Evolutionary conservation across 139 green algal species (phyloP).

Genomic region (Parachlorella kessleri): DNA sequence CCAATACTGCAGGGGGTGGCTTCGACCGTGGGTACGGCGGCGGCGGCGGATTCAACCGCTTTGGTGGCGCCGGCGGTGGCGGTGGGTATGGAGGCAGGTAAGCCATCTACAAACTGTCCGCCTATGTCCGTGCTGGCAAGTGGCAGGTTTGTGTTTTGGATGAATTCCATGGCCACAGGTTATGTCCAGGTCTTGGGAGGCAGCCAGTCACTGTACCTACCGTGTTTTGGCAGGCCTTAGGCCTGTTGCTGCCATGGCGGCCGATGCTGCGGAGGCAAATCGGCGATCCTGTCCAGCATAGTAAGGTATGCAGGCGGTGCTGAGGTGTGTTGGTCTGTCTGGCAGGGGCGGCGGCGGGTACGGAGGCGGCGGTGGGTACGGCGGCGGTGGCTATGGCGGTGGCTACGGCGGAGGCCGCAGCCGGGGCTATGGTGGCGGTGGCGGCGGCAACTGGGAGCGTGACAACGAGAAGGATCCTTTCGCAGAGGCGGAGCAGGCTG

Average conservation of each 20-base stretch:
- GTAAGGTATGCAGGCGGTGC: too few species aligned
- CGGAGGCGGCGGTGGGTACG: slow-evolving; percentile 35
- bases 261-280: too few species aligned
- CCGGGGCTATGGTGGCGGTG: slow-evolving; percentile 43
- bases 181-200: not conserved
- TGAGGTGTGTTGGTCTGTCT: slow-evolving; percentile 17
- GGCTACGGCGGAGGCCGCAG: slow-evolving; percentile 45
- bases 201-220: not conserved
- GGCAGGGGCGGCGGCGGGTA: slow-evolving; percentile 39
- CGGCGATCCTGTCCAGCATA: too few species aligned
- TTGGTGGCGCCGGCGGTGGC: too few species aligned
- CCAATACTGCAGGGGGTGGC: not conserved
- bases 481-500: slow-evolving; percentile 53
- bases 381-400: slow-evolving; percentile 29
- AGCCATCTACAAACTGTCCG: not conserved
- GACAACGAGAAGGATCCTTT: slow-evolving; percentile 60
- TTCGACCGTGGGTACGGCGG: not conserved
- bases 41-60: slow-evolving; percentile 5
- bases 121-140: too few species aligned
- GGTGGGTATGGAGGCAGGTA: not conserved
- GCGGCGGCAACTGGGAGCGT: slow-evolving; percentile 34
- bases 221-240: not conserved
- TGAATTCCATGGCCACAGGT: not conserved
- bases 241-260: slow-evolving; percentile 23
- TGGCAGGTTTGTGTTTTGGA: not conserved